These are phyloP conservation scores for Fusarium paranaense DNA, from an alignment of 2,329 filamentous ascomycete genomes.

Conservation along the genomic window DNA sequence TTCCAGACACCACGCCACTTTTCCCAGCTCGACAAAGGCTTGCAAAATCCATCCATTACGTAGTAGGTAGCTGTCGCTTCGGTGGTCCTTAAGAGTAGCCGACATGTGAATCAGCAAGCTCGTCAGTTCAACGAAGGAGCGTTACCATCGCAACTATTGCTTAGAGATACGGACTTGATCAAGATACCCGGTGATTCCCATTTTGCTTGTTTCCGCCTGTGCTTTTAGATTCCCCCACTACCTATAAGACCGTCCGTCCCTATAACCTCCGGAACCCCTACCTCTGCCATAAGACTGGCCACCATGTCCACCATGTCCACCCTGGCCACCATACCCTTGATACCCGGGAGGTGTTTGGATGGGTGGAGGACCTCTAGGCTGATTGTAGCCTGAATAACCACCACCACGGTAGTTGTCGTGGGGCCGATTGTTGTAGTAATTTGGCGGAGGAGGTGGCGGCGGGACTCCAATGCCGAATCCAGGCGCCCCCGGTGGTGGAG, in stretches of 20 bases:
- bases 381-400: conserved; percentile 35
- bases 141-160: not conserved
- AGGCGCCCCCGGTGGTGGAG: conserved; percentile 49
- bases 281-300: conserved; percentile 29
- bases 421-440: conserved; percentile 37
- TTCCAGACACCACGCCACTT: conserved; percentile 11
- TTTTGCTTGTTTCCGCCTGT: not conserved
- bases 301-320: conserved; percentile 27
- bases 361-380: conserved; percentile 32
- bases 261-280: conserved; percentile 33
- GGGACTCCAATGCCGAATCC: conserved; percentile 51
- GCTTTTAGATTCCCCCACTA: conserved; percentile 6
- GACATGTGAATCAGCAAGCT: not conserved
- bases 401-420: conserved; percentile 28
- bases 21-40: not conserved
- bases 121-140: not conserved
- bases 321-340: conserved; percentile 27
- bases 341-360: conserved; percentile 26
- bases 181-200: not conserved
- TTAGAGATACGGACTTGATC: not conserved
- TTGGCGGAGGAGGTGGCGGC: conserved; percentile 46
- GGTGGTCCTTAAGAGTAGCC: not conserved
- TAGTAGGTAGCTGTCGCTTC: not conserved
- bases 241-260: conserved; percentile 41
- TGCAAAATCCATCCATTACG: not conserved